These are phyloP conservation scores for Leonotis leonurus DNA, from an alignment of 257 asterid species.

Conservation along the genomic window DNA sequence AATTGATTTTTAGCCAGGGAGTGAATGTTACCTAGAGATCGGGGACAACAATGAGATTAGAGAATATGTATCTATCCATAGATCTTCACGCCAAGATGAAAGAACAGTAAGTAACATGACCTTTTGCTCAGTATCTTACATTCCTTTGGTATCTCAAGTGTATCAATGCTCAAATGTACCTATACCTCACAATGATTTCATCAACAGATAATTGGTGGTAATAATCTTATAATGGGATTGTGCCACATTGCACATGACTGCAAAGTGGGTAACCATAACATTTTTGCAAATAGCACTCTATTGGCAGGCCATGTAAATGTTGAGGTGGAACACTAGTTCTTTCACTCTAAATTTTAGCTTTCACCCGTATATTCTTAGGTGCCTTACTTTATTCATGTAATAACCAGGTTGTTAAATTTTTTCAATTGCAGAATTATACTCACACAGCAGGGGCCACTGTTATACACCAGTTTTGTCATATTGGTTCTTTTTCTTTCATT, in stretches of 20 bases:
- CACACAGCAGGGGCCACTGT: slow-evolving; percentile 83
- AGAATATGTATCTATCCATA: slow-evolving; percentile 78
- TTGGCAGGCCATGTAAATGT: slow-evolving; percentile 91
- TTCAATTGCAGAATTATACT: slow-evolving; percentile 57
- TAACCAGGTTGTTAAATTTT: slow-evolving; percentile 14
- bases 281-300: slow-evolving; percentile 85
- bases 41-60: slow-evolving; percentile 90
- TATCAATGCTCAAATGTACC: not conserved
- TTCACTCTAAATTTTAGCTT: not conserved
- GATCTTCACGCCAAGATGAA: slow-evolving; percentile 73
- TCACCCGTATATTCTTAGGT: slow-evolving; percentile 2
- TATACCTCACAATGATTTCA: slow-evolving; percentile 4
- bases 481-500: slow-evolving; percentile 86
- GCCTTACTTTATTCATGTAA: not conserved
- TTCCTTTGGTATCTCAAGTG: not conserved
- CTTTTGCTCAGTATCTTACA: not conserved
- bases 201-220: slow-evolving; percentile 72
- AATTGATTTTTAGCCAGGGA: slow-evolving; percentile 61
- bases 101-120: slow-evolving; percentile 50
- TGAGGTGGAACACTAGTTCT: slow-evolving; percentile 44
- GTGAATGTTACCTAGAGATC: slow-evolving; percentile 80
- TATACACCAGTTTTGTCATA: slow-evolving; percentile 85
- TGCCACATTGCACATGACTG: slow-evolving; percentile 98
- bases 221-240: slow-evolving; percentile 91
- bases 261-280: slow-evolving; percentile 71